Evolutionary conservation across 495 filamentous ascomycete species (phyloP), one percentile per base, ranked within the genome.

Genomic region (Cercophora newfieldiana): DNA sequence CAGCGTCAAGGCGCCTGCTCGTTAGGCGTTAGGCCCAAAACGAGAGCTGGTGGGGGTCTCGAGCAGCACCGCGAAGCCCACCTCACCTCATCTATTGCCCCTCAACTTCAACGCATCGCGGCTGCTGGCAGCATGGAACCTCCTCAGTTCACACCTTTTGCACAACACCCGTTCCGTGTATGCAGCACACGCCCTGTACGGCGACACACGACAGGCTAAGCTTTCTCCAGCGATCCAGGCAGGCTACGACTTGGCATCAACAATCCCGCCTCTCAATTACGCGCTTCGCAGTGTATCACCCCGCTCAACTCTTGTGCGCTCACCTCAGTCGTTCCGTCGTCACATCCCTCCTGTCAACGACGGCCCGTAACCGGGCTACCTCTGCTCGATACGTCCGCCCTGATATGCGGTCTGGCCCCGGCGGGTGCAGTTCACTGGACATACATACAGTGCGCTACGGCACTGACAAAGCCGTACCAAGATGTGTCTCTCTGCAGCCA

Each of bases 181-280:
- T 22, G 50, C 55, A 59, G 22, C 58, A 66, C 59, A 49, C 51
- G 31, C 26, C 30, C 60, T 70, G 64, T 66, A 64, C 56, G 65
- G 63, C 60, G 61, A 68, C 29, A 72, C 70, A 73, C 71, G 24
- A 63, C 67, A 75, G 71, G 72, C 67, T 69, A 75, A 75, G 71
- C 71, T 75, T 73, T 71, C 61, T 54, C 64, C 44, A 68, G 22
- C 53, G 31, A 59, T 50, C 57, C 66, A 68, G 57, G 55, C 69
- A 49, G 53, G 24, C 62, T 47, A 67, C 48, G 59, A 60, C 70
- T 70, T 70, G 66, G 68, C 70, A 66, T 33, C 59, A 57, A 58
- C 18, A 49, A 25, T 59, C 59, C 61, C 65, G 68, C 48, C 47
- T 63, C 49, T 48, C 37, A 22, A 28, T 30, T 30, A 7, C 24